Percentiles rank a stretch among this genome's conserved stretches.
Evolutionary conservation across 371 early-diverging fungal genomes (phyloP).

Genomic region (Lichtheimia corymbifera): DNA sequence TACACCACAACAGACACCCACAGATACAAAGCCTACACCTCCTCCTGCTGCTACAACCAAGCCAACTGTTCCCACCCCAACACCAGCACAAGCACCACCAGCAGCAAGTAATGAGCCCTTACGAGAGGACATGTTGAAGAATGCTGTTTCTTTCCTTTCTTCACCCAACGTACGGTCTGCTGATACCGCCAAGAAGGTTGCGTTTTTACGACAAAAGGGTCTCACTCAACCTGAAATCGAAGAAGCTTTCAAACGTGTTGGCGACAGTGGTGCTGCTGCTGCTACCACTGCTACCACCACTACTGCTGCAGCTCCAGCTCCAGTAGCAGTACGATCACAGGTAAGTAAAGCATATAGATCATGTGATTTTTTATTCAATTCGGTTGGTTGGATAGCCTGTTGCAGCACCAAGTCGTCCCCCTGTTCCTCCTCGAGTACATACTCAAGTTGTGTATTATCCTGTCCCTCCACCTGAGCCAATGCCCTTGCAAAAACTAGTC

Average conservation of each 20-base stretch:
- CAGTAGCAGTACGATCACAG: conserved; percentile 1
- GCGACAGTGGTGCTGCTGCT: conserved; percentile 11
- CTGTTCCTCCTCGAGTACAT: conserved; percentile 8
- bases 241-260: conserved; percentile 48
- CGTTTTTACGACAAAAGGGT: conserved; percentile 65
- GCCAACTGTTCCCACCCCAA: background rate
- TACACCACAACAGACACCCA: background rate
- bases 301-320: background rate
- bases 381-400: background rate
- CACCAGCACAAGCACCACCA: background rate
- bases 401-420: conserved; percentile 15
- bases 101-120: conserved; percentile 19
- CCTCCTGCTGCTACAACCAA: conserved; percentile 22
- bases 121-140: conserved; percentile 58
- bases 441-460: conserved; percentile 37
- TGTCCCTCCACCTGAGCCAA: conserved; percentile 25
- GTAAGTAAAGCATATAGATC: too few species aligned
- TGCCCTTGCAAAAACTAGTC: conserved; percentile 37
- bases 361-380: too few species aligned
- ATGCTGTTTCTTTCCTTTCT: conserved; percentile 59
- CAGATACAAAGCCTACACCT: background rate
- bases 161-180: conserved; percentile 61
- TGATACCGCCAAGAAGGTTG: conserved; percentile 58
- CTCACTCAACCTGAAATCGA: conserved; percentile 61
- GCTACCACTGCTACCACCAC: background rate